These are phyloP conservation scores for Cladobotryum mycophilum DNA, from an alignment of 2,329 filamentous ascomycete genomes.

Conservation along the genomic window DNA sequence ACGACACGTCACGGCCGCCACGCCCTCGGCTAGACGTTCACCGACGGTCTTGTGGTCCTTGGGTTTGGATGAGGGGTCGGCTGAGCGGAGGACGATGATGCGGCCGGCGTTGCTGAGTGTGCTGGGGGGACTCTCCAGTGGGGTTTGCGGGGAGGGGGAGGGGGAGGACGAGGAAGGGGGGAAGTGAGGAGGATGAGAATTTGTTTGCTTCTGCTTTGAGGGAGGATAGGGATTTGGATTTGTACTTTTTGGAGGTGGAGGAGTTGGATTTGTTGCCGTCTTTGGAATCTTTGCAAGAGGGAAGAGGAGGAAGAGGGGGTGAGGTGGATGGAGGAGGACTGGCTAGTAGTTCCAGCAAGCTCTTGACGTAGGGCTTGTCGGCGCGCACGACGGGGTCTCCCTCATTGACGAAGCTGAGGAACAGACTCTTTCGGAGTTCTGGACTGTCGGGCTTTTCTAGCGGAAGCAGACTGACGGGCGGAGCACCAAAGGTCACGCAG, in stretches of 20 bases:
- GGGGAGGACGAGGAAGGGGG: conserved; percentile 14
- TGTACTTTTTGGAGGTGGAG: too few relatives aligned
- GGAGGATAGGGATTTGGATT: conserved; percentile 7
- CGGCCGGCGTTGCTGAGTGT: conserved; percentile 65
- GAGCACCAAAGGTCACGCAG: conserved; percentile 80
- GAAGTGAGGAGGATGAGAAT: background rate
- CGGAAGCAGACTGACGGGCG: conserved; percentile 67
- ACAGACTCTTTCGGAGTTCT: conserved; percentile 59
- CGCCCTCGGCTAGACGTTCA: conserved; percentile 49
- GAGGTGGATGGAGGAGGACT: conserved; percentile 36
- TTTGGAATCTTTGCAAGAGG: conserved; percentile 1
- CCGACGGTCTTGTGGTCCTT: conserved; percentile 42
- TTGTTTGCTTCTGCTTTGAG: conserved; percentile 12
- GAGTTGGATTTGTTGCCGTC: too few relatives aligned
- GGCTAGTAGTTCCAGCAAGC: conserved; percentile 64
- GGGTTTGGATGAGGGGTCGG: conserved; percentile 27
- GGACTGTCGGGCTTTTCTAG: conserved; percentile 50
- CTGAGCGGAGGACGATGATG: conserved; percentile 59
- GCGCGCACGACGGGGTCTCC: conserved; percentile 75
- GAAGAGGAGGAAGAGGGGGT: conserved; percentile 12
- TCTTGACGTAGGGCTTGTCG: conserved; percentile 69
- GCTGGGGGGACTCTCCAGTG: conserved; percentile 61
- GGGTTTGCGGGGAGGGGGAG: conserved; percentile 24
- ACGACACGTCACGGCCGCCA: conserved; percentile 61
- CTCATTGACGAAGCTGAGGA: conserved; percentile 77